Evolutionary conservation across 2,329 filamentous ascomycete genomes (phyloP), one percentile per base, ranked within the genome.

Genomic region (Apiospora malaysiana): DNA sequence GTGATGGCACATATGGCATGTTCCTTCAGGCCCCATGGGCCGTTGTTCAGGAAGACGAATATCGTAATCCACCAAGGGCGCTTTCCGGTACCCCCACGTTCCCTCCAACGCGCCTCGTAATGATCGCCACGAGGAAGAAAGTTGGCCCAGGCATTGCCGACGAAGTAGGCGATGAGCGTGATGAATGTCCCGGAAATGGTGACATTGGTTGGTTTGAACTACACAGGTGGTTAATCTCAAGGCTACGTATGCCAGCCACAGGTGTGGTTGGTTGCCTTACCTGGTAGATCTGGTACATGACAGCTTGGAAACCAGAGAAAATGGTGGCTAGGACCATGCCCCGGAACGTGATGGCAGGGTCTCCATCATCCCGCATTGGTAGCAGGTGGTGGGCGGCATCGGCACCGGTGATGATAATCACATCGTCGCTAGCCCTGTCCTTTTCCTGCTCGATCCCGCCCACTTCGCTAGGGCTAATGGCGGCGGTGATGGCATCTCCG

Each of bases 151-250:
- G 78, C 83, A 10, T 85, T 86, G 10, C 88, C 88, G 1, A 85
- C 68, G 67, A 89, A 88, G 78, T 89, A 89, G 16, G 85, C 85
- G 65, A 89, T 87, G 51, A 89, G 82, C 6, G 88, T 86, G 68
- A 89, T 87, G 70, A 89, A 89, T 0, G 86, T 88, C 47, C 86
- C 86, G 21, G 82, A 81, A 23, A 89, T 85, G 3, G 80, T 81
- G 46, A 86, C 76, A 0, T 47, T 2, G 0, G 86, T 89, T 0
- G 86, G 86, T 82, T 88, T 88, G 77, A 86, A 88, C 85, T 88
- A 56, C 10, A 47, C 21, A 16, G 10, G 10, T 3, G 18, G 42
- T 69, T 23, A 16, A 21, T 14, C 27, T 23, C 32, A 18, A 37
- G 32, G 18, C n/a, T 47, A 25, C 7, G 14, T 37, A 14, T 12